A percentile compares a stretch with the other conserved stretches of the same genome.
These are phyloP conservation scores for Phytophthora megakarya DNA, from an alignment of 352 stramenopile species.

Conservation along the genomic window DNA sequence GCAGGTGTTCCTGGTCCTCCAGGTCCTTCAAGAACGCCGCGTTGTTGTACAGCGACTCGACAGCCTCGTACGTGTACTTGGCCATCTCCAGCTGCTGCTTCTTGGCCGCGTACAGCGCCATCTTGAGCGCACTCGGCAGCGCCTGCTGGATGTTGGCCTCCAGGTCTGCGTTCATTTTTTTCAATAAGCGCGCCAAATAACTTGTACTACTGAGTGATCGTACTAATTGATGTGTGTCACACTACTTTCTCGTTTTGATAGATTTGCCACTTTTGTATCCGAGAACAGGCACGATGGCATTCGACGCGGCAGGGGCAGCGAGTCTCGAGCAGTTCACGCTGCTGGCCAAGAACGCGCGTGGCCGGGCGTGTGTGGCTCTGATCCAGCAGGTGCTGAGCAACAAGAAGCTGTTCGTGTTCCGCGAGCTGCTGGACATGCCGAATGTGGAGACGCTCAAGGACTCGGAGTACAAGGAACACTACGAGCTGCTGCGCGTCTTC, in stretches of 20 bases:
- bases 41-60: constrained; percentile 70
- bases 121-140: constrained; percentile 74
- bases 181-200: constrained; percentile 24
- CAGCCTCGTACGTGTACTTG: constrained; percentile 74
- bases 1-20: constrained; percentile 57
- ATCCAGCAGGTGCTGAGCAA: constrained; percentile 93
- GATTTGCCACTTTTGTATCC: constrained; percentile 14
- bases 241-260: constrained; percentile 2
- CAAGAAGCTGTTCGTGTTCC: constrained; percentile 94
- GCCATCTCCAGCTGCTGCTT: constrained; percentile 77
- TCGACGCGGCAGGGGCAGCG: constrained; percentile 66
- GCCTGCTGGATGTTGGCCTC: constrained; percentile 63
- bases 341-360: constrained; percentile 90
- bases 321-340: constrained; percentile 94
- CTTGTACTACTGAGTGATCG: not conserved
- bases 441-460: constrained; percentile 86
- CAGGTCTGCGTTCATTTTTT: constrained; percentile 58
- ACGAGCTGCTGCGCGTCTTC: constrained; percentile 89
- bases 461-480: constrained; percentile 79
- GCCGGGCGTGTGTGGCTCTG: constrained; percentile 89
- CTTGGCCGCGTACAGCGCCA: constrained; percentile 73
- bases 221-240: not conserved
- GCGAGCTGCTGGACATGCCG: constrained; percentile 91
- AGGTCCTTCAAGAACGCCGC: constrained; percentile 70
- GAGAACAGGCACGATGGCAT: constrained; percentile 46